Evolutionary conservation across 78 protist genomes (phyloP), one percentile per base, ranked within the genome.

Genomic region (Neovahlkampfia damariscottae): DNA sequence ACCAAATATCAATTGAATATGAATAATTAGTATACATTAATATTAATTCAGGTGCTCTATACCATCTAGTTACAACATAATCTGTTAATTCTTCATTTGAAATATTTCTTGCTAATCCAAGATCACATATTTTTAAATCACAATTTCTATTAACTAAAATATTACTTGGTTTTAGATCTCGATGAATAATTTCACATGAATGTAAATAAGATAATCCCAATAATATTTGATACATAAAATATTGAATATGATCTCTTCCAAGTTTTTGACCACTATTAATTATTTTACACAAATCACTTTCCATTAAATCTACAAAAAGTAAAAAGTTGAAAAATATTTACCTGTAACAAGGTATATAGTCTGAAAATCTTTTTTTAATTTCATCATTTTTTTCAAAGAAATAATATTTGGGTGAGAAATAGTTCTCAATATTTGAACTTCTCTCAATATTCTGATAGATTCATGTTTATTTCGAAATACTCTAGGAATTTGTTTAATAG

Each of bases 91-190:
- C 72, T 6, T 77, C 72, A 8, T 58, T 75, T n/a, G 81, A 41
- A 9, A 67, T 70, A 10, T 76, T 70, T 2, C 84, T 39, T 8
- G 89, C 89, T 30, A 85, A 82, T 0, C 86, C 90, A 7, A 89
- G 79, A 72, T 89, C 93, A 78, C 88, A 79, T 68, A 89, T 86
- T 77, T 93, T 93, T 28, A 94, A 62, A 59, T 88, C 92, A 75
- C 98, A 97, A 78, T 97, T 93, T 30, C 71, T 88, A 77, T 95
- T 96, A 50, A 98, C 83, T 0, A 96, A 84, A 1, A 98, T 35
- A 74, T 76, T 76, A 29, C 79, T 70, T 28, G 79, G 79, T 38
- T 76, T 76, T 35, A 76, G 35, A 38, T 76, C 93, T 38, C 98
- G 86, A 59, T 95, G 96, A 37, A 95, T 7, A 70, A 96, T 95